These are phyloP conservation scores for Auriscalpium vulgare DNA, from an alignment of 768 basidiomycete genomes.

Conservation along the genomic window DNA sequence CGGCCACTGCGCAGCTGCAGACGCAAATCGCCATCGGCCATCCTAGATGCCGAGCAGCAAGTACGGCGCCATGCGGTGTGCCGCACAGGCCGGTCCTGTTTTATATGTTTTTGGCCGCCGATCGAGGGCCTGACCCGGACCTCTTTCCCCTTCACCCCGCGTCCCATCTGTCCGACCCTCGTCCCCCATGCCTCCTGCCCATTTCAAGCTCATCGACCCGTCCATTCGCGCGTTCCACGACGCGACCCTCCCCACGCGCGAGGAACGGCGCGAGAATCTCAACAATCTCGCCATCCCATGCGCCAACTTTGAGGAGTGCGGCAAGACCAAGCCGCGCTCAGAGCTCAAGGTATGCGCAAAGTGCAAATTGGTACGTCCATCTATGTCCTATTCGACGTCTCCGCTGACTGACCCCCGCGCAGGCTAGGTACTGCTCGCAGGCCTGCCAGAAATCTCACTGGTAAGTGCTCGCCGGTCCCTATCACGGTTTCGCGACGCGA, in stretches of 20 bases:
- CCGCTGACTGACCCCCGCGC: neutral
- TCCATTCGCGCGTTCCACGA: neutral
- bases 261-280: neutral
- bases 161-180: too few relatives aligned
- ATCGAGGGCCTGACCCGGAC: too few relatives aligned
- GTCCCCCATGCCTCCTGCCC: constrained; percentile 3
- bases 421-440: neutral
- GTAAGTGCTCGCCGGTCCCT: neutral
- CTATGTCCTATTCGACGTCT: neutral
- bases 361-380: neutral
- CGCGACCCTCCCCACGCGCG: neutral
- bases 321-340: neutral
- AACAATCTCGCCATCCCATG: neutral
- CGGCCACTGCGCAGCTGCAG: too few relatives aligned
- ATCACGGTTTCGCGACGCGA: neutral
- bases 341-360: neutral
- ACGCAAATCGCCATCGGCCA: too few relatives aligned
- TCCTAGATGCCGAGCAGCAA: too few relatives aligned
- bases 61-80: too few relatives aligned
- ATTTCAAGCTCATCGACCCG: neutral
- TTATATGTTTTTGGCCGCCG: too few relatives aligned
- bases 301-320: neutral
- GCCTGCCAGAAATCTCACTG: neutral
- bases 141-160: too few relatives aligned
- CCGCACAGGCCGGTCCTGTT: too few relatives aligned